Conservation (phyloP, 2,329 filamentous ascomycete genomes). For the Hymenoscyphus fructigenus region DNA sequence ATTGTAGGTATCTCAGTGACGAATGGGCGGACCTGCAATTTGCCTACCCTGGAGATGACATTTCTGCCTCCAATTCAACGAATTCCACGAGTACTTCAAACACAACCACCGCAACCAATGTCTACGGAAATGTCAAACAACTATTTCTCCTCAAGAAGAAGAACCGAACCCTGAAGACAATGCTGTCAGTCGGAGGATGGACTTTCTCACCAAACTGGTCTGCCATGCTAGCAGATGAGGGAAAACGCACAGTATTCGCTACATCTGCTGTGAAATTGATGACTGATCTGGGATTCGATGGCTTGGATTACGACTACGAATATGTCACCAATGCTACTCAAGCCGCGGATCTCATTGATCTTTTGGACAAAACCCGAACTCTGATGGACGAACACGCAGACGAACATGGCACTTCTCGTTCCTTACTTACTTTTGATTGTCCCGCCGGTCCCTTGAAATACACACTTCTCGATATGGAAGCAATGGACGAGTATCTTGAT, state of each 20-base stretch:
- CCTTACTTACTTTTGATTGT: conserved; percentile 51
- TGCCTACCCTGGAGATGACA: conserved; percentile 67
- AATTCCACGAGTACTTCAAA: conserved; percentile 34
- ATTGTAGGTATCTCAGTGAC: conserved; percentile 12
- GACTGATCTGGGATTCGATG: conserved; percentile 24
- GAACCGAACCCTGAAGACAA: conserved; percentile 74
- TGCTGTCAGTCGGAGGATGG: conserved; percentile 82
- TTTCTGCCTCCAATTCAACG: background rate
- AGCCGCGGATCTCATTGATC: conserved; percentile 26
- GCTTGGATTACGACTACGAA: conserved; percentile 28
- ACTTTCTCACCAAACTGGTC: conserved; percentile 76
- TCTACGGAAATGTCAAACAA: conserved; percentile 77
- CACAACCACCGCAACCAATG: conserved; percentile 67
- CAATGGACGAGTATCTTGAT: conserved; percentile 50
- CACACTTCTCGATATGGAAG: conserved; percentile 44
- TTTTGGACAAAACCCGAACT: conserved; percentile 30
- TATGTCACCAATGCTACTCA: conserved; percentile 23
- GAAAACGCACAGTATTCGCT: conserved; percentile 35
- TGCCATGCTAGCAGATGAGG: conserved; percentile 58
- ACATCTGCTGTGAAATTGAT: conserved; percentile 18
- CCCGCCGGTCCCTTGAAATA: conserved; percentile 51
- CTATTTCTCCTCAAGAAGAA: conserved; percentile 72
- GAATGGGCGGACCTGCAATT: conserved; percentile 42
- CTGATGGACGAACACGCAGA: conserved; percentile 49
- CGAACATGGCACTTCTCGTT: conserved; percentile 48